Evolutionary conservation across 495 filamentous ascomycete species (phyloP).

Genomic region (Aspergillus carlsbadensis): DNA sequence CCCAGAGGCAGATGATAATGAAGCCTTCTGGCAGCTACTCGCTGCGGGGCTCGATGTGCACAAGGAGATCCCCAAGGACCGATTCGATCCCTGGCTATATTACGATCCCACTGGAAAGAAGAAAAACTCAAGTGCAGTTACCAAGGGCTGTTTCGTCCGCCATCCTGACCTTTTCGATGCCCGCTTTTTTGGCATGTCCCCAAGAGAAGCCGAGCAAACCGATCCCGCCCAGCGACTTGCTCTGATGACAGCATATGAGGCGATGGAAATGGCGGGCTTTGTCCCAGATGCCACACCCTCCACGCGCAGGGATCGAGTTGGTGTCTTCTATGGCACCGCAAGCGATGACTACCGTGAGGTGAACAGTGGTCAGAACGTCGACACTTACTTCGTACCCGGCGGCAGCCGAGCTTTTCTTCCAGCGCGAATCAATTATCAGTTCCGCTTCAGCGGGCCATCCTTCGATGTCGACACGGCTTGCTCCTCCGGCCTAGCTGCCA

Average conservation of each 20-base stretch:
- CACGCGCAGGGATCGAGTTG: slow-evolving; percentile 75
- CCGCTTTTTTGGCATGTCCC: slow-evolving; percentile 23
- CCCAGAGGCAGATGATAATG: too few relatives aligned
- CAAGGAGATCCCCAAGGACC: too few relatives aligned
- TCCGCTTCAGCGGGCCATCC: slow-evolving; percentile 83
- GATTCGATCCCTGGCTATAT: too few relatives aligned
- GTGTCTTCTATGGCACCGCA: slow-evolving; percentile 87
- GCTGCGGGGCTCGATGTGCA: too few relatives aligned
- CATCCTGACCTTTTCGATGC: too few relatives aligned
- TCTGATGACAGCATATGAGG: slow-evolving; percentile 81
- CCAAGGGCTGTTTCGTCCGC: too few relatives aligned
- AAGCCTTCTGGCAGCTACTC: too few relatives aligned
- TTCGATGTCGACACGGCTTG: slow-evolving; percentile 86
- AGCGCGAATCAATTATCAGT: slow-evolving; percentile 81
- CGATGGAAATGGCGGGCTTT: slow-evolving; percentile 89
- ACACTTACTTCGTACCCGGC: slow-evolving; percentile 91
- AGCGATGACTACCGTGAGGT: slow-evolving; percentile 90
- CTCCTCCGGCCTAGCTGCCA: slow-evolving; percentile 79
- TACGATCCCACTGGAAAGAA: too few relatives aligned
- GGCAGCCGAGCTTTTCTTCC: slow-evolving; percentile 85
- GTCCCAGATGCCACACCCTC: slow-evolving; percentile 82
- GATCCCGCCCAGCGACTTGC: slow-evolving; percentile 86
- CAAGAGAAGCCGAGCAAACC: slow-evolving; percentile 79
- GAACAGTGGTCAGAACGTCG: slow-evolving; percentile 81
- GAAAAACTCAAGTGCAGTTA: too few relatives aligned